A percentile compares a stretch with the other conserved stretches of the same genome.
These are phyloP conservation scores for Hordeum pubiflorum DNA, from an alignment of 202 grass and related monocot species.

Conservation along the genomic window DNA sequence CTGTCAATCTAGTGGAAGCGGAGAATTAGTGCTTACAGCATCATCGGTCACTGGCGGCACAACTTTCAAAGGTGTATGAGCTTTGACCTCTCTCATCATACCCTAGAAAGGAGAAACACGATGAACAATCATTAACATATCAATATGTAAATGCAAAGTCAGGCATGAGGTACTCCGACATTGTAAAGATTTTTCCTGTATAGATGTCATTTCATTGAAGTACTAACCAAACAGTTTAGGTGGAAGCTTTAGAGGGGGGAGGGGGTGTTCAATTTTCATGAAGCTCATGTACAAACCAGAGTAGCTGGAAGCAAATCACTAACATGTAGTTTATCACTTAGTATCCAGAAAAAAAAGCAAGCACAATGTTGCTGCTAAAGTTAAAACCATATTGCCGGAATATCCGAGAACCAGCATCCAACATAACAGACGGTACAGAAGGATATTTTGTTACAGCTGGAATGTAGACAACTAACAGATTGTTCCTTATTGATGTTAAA, in stretches of 20 bases:
- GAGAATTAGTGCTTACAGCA: constrained; percentile 42
- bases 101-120: constrained; percentile 41
- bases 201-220: background rate
- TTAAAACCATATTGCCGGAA: background rate
- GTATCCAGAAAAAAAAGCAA: background rate
- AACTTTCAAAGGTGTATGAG: constrained; percentile 28
- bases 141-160: background rate
- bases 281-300: background rate
- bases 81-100: constrained; percentile 70
- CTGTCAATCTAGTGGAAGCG: background rate
- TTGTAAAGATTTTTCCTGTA: background rate
- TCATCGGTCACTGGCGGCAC: constrained; percentile 34
- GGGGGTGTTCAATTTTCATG: background rate
- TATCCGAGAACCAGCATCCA: background rate
- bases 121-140: constrained; percentile 15
- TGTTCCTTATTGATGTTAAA: background rate
- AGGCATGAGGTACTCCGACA: background rate
- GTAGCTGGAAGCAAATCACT: background rate
- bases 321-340: background rate
- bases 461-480: background rate
- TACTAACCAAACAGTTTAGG: background rate
- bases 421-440: background rate
- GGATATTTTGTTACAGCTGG: background rate
- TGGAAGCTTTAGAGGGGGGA: background rate
- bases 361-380: background rate